Conservation (phyloP, 169 alveolate genomes). For the Theileria equi region DNA sequence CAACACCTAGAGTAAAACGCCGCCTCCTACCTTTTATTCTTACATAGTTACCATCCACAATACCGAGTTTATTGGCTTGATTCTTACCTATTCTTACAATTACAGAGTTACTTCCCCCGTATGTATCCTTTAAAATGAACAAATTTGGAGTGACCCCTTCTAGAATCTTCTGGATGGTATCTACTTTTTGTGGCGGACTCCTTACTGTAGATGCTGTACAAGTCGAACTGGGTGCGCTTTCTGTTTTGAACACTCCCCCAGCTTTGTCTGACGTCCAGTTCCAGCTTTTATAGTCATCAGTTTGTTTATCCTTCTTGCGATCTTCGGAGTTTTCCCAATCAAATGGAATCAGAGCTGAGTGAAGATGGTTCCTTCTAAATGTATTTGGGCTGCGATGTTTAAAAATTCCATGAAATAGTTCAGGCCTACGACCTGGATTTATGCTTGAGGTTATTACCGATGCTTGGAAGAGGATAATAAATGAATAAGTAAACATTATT, state of each 20-base stretch:
- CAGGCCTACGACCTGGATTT: too few relatives aligned
- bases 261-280: slow-evolving; percentile 41
- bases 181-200: not conserved
- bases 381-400: too few relatives aligned
- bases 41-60: slow-evolving; percentile 47
- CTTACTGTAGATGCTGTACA: not conserved
- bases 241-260: not conserved
- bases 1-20: slow-evolving; percentile 50
- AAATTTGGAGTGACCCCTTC: slow-evolving; percentile 50
- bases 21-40: slow-evolving; percentile 53
- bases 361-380: too few relatives aligned
- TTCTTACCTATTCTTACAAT: slow-evolving; percentile 55
- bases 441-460: too few relatives aligned
- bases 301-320: slow-evolving; percentile 1
- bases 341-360: slow-evolving; percentile 57
- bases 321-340: slow-evolving; percentile 28
- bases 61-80: slow-evolving; percentile 56
- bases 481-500: too few relatives aligned
- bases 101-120: slow-evolving; percentile 53
- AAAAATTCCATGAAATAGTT: too few relatives aligned
- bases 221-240: not conserved
- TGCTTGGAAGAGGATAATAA: too few relatives aligned
- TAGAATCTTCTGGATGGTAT: slow-evolving; percentile 25
- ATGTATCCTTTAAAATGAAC: slow-evolving; percentile 37
- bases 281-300: slow-evolving; percentile 6